Conservation (phyloP, 495 filamentous ascomycete species). For the Pseudoneurospora amorphoporcata region DNA sequence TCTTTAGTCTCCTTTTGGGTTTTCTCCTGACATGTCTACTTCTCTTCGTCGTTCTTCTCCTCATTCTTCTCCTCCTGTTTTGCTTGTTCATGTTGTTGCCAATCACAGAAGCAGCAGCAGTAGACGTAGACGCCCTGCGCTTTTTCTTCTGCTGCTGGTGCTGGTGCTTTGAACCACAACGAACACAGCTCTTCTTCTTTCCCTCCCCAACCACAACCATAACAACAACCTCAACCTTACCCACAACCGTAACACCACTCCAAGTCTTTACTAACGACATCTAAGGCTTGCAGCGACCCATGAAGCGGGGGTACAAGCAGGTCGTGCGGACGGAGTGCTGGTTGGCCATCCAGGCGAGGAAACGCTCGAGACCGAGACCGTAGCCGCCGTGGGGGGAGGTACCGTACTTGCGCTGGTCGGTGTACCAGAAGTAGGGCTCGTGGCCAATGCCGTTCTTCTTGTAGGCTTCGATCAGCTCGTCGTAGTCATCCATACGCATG, state of each 20-base stretch:
- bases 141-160: neutral
- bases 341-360: slow-evolving; percentile 91
- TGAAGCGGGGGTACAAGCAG: slow-evolving; percentile 88
- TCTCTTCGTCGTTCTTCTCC: neutral
- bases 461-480: slow-evolving; percentile 87
- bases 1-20: neutral
- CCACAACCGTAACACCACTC: neutral
- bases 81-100: neutral
- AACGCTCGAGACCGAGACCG: slow-evolving; percentile 88
- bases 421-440: slow-evolving; percentile 96
- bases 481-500: slow-evolving; percentile 90
- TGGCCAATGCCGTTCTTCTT: slow-evolving; percentile 76
- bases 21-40: neutral
- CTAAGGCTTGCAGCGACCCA: slow-evolving; percentile 85
- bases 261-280: neutral
- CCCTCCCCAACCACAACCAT: neutral
- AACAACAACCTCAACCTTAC: neutral
- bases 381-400: slow-evolving; percentile 92
- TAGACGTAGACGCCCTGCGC: neutral
- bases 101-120: neutral
- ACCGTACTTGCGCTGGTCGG: slow-evolving; percentile 96
- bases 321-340: slow-evolving; percentile 85
- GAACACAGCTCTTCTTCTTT: neutral
- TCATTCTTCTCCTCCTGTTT: neutral
- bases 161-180: neutral